These are phyloP conservation scores for Clonostachys rhizophaga DNA, from an alignment of 2,329 filamentous ascomycete genomes.

Conservation along the genomic window DNA sequence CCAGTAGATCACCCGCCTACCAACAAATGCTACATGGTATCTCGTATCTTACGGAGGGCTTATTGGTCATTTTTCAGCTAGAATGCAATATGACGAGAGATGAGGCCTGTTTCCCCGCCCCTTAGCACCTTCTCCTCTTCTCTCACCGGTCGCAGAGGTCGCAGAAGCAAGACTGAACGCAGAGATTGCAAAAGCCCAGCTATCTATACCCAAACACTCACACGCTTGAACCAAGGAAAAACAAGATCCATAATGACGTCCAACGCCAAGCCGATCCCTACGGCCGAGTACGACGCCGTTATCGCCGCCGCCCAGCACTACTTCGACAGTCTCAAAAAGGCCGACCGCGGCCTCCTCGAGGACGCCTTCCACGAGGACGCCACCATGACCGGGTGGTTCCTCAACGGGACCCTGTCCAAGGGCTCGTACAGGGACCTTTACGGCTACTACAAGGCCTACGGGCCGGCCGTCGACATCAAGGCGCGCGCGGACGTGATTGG, in stretches of 20 bases:
- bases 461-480: constrained; percentile 2
- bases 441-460: constrained; percentile 1
- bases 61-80: no score
- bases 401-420: not conserved
- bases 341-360: not conserved
- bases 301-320: constrained; percentile 3
- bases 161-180: no score
- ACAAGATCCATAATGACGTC: not conserved
- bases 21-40: no score
- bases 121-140: no score
- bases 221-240: not conserved
- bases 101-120: no score
- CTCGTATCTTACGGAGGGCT: no score
- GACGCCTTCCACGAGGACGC: constrained; percentile 7
- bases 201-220: no score
- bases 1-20: no score
- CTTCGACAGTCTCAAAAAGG: constrained; percentile 3
- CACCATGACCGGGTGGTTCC: constrained; percentile 6
- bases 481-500: constrained; percentile 7
- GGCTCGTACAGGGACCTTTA: constrained; percentile 1
- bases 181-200: no score
- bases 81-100: no score
- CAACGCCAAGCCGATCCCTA: constrained; percentile 1
- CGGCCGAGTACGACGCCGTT: constrained; percentile 5
- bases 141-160: no score